phyloP scores from a whole-genome alignment of 371 early-diverging fungal species.

The Mortierella sp. region DNA sequence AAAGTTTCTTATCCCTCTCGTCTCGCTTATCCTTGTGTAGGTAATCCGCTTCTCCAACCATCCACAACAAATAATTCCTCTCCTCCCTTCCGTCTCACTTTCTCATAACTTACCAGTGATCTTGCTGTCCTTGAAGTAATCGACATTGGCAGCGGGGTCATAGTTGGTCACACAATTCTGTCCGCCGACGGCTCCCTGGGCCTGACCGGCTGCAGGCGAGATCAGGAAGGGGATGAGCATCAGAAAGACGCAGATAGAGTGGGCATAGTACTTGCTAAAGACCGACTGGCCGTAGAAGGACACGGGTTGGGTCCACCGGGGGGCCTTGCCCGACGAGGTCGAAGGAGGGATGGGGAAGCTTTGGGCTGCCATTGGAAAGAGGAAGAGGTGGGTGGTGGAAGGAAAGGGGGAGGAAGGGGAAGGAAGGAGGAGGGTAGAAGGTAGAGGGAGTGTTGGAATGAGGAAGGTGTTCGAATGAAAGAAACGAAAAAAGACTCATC shows the following conservation, averaged over 20 bases:
- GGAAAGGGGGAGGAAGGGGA: not conserved
- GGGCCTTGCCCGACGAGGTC: slow-evolving; percentile 40
- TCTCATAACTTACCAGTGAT: slow-evolving; percentile 58
- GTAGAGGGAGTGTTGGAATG: slow-evolving; percentile 3
- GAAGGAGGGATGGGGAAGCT: slow-evolving; percentile 43
- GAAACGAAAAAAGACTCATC: slow-evolving; percentile 12
- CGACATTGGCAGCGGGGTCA: slow-evolving; percentile 59
- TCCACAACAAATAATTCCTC: too few species aligned
- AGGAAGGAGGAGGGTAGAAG: not conserved
- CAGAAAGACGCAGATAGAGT: slow-evolving; percentile 55
- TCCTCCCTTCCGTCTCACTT: not conserved
- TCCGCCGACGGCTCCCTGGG: slow-evolving; percentile 54
- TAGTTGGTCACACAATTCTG: slow-evolving; percentile 56
- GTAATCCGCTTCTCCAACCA: too few species aligned
- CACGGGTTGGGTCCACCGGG: slow-evolving; percentile 58
- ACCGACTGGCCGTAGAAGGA: slow-evolving; percentile 59
- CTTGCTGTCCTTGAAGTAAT: slow-evolving; percentile 73
- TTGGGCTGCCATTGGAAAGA: slow-evolving; percentile 36
- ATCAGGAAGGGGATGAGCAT: slow-evolving; percentile 51
- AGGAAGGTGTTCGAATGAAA: slow-evolving; percentile 21
- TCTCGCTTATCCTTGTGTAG: too few species aligned
- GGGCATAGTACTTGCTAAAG: slow-evolving; percentile 60
- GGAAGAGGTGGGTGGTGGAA: not conserved
- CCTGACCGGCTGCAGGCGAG: slow-evolving; percentile 57
- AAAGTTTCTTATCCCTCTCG: not conserved